Percentiles rank a stretch among this genome's conserved stretches.
These are phyloP conservation scores for Huntiella bhutanensis DNA, from an alignment of 2,329 filamentous ascomycete genomes.

Conservation along the genomic window DNA sequence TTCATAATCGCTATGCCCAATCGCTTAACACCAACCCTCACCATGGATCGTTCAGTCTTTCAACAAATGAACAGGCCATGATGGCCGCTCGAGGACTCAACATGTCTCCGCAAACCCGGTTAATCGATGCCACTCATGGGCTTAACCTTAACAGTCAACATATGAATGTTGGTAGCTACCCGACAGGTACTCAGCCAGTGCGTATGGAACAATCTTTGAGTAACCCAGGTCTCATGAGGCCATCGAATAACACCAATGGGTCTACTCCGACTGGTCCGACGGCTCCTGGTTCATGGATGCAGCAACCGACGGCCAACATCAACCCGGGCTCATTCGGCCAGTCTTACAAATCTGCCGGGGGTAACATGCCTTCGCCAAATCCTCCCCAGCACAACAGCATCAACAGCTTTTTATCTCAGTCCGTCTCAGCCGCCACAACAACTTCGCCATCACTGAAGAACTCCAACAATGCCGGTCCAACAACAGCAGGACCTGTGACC, in stretches of 20 bases:
- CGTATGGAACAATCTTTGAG: slow-evolving; percentile 21
- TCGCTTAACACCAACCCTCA: slow-evolving; percentile 50
- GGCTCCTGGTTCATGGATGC: slow-evolving; percentile 17
- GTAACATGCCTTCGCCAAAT: slow-evolving; percentile 65
- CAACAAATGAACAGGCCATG: slow-evolving; percentile 10
- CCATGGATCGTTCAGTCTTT: slow-evolving; percentile 32
- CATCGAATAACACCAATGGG: neutral
- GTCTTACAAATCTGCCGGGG: slow-evolving; percentile 50
- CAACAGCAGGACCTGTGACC: slow-evolving; percentile 60
- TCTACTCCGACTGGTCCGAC: neutral
- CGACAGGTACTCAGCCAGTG: slow-evolving; percentile 44
- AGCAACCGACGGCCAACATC: slow-evolving; percentile 36
- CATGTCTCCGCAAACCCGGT: neutral
- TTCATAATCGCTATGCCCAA: slow-evolving; percentile 44
- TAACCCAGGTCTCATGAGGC: neutral
- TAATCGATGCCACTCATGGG: neutral
- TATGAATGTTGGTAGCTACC: slow-evolving; percentile 34
- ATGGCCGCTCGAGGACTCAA: neutral
- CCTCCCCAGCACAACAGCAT: slow-evolving; percentile 55
- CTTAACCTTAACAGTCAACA: neutral
- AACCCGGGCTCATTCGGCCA: slow-evolving; percentile 51
- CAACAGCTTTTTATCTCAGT: slow-evolving; percentile 73
- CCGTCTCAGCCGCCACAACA: slow-evolving; percentile 46
- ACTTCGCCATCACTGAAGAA: slow-evolving; percentile 58
- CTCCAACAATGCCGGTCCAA: slow-evolving; percentile 22